These are phyloP conservation scores for Hemisphaericaspora subhashii DNA, from an alignment of 1,139 yeast species.

Conservation along the genomic window DNA sequence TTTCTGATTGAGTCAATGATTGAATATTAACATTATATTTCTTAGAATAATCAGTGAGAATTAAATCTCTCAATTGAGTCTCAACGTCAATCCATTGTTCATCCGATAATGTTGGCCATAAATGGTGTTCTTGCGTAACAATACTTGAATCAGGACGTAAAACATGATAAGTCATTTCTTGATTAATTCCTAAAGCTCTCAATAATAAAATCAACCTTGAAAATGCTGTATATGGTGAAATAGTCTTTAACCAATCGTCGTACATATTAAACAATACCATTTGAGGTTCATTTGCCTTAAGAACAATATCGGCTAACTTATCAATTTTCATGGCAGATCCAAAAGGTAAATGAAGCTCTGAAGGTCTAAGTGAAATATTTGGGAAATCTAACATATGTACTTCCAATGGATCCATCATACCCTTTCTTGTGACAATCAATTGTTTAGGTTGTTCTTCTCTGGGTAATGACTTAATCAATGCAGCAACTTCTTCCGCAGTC, in stretches of 20 bases:
- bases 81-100: slow-evolving; percentile 95
- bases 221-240: slow-evolving; percentile 91
- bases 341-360: slow-evolving; percentile 89
- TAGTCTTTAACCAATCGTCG: slow-evolving; percentile 88
- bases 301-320: slow-evolving; percentile 73
- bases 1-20: slow-evolving; percentile 88
- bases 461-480: slow-evolving; percentile 83
- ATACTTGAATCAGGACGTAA: slow-evolving; percentile 74
- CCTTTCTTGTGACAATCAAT: slow-evolving; percentile 84
- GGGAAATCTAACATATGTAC: slow-evolving; percentile 98
- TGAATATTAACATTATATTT: slow-evolving; percentile 84
- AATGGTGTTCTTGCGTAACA: slow-evolving; percentile 71
- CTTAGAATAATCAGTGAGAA: slow-evolving; percentile 80
- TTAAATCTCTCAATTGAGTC: slow-evolving; percentile 81
- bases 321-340: slow-evolving; percentile 83
- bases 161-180: slow-evolving; percentile 74
- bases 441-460: slow-evolving; percentile 94
- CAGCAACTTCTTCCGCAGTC: slow-evolving; percentile 97
- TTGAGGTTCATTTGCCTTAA: slow-evolving; percentile 88
- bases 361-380: slow-evolving; percentile 82
- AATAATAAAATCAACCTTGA: slow-evolving; percentile 79
- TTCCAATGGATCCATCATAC: slow-evolving; percentile 91
- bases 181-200: slow-evolving; percentile 76
- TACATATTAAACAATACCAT: slow-evolving; percentile 88
- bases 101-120: slow-evolving; percentile 89